Base-by-base conservation (phyloP, 2,329 filamentous ascomycete genomes). In the Aspergillus aculeatinus region DNA sequence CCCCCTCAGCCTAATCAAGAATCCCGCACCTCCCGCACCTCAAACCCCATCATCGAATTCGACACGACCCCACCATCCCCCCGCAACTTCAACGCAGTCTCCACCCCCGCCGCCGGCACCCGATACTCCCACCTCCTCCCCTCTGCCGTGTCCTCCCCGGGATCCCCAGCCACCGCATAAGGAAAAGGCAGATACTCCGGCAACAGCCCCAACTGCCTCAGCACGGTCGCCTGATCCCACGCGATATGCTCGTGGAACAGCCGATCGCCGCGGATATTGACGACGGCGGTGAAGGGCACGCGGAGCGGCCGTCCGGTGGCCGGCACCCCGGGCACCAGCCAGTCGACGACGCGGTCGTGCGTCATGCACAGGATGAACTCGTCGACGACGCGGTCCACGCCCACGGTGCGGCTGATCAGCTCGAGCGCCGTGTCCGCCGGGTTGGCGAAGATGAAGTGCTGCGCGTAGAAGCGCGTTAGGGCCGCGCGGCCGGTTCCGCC, bases 391-490 rank as follows among this genome's bases (percentile, higher is more conserved):
- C 89, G 82, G 67, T 93, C 89, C 0, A 88, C 82, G 0, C 89
- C 89, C 0, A 92, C 78, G 0, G 89, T 92, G 0, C 90, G 83
- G 61, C 87, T 90, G 33, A 92, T 81, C 1, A 92, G 82, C 67
- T 91, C 86, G 2, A 93, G 77, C 4, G 79, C 77, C 0, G 87
- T 87, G 64, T 92, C 89, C 0, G 79, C 80, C 0, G 90, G 85
- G 63, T 93, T 94, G 60, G 81, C 85, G 70, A 88, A 90, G 67
- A 93, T 87, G 76, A 94, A 93, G 68, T 92, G 85, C 62, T 91
- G 71, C 0, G 82, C 81, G 74, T 93, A 93, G 68, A 93, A 94
- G 5, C 79, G 76, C 0, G 87, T 85, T 9, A 93, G 77, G 1
- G 77, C 76, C 2, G 78, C 76, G 19, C 89, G 82, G 0, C 90